A percentile compares a stretch with the other conserved stretches of the same genome.
Evolutionary conservation across 108 stramenopile species (phyloP).

Genomic region (Cyclotella kingstonii): DNA sequence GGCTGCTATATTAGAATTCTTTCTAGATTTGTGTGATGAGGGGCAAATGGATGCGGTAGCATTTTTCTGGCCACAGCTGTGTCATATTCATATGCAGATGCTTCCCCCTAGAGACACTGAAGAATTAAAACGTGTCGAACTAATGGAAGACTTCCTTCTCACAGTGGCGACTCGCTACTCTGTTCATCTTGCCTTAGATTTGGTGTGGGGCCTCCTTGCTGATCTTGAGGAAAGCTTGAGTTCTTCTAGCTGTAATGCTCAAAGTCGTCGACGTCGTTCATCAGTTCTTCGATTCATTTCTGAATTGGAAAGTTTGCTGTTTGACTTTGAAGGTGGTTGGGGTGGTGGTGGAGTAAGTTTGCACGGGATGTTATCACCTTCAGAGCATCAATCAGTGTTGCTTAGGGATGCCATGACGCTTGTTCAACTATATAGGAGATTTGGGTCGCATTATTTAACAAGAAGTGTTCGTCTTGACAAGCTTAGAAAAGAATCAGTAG

Average conservation of each 20-base stretch:
- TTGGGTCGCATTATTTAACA: constrained; percentile 52
- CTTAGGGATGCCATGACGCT: constrained; percentile 56
- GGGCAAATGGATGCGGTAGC: constrained; percentile 74
- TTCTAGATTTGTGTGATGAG: constrained; percentile 80
- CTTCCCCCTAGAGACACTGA: constrained; percentile 64
- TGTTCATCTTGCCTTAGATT: constrained; percentile 75
- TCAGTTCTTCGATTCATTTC: constrained; percentile 79
- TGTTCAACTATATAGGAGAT: constrained; percentile 61
- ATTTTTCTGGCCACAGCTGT: constrained; percentile 85
- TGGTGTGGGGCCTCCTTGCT: constrained; percentile 82
- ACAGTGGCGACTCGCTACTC: constrained; percentile 68
- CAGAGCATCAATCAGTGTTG: constrained; percentile 64
- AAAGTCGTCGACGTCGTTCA: constrained; percentile 62
- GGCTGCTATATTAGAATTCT: constrained; percentile 78
- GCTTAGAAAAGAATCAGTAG: constrained; percentile 32
- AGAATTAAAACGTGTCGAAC: constrained; percentile 65
- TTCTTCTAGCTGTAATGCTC: constrained; percentile 29
- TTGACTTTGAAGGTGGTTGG: constrained; percentile 83
- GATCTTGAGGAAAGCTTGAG: constrained; percentile 77
- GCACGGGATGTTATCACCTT: constrained; percentile 63
- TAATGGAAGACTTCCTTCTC: constrained; percentile 85
- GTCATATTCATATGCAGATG: constrained; percentile 85
- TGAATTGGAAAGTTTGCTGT: constrained; percentile 78
- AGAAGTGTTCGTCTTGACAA: constrained; percentile 69
- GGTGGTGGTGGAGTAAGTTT: constrained; percentile 81